Base-by-base conservation (phyloP, 257 asterid genomes). In the Rubia yunnanensis region DNA sequence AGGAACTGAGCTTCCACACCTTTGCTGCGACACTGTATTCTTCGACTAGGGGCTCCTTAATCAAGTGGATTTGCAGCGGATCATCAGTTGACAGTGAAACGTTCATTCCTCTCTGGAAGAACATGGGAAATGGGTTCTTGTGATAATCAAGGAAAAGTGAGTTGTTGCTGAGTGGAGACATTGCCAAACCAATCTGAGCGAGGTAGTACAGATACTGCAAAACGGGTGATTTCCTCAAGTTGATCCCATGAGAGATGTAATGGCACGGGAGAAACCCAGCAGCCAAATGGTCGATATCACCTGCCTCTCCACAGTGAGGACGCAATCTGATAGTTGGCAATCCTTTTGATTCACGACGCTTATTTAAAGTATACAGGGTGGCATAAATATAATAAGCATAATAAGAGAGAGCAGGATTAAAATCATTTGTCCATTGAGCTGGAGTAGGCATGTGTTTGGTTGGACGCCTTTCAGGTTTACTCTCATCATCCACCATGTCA, bases 221-320 rank as follows among this genome's bases (percentile, higher is more conserved):
- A 68, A 88, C 96, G 18, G 96, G 98, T 44, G 95, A 77, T 74
- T 91, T 91, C 64, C 98, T 82, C 82, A 91, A 81, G 72, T 88
- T 91, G 73, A 91, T 91, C 52, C 98, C 98, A 61, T 91, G 98
- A 60, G 98, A 83, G 74, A 91, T 88, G 77, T 88, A 88, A 69
- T 91, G 98, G 67, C 88, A 86, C 39, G 83, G 70, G 74, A 94
- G 94, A 81, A 94, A 89, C 34, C 95, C 96, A 73, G 99, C 97
- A 63, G 97, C 99, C 66, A 94, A 82, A 80, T 94, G 99, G 73
- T 94, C 99, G 74, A 90, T 79, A 67, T 94, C 99, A 39, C 99
- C 99, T 59, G 96, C 99, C 99, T 92, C 99, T 65, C 99, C 99
- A 68, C 96, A 92, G 74, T 92, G 99, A 71, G 97, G 99, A 57